phyloP scores from a whole-genome alignment of 495 filamentous ascomycete species.

The Podospora didyma region DNA sequence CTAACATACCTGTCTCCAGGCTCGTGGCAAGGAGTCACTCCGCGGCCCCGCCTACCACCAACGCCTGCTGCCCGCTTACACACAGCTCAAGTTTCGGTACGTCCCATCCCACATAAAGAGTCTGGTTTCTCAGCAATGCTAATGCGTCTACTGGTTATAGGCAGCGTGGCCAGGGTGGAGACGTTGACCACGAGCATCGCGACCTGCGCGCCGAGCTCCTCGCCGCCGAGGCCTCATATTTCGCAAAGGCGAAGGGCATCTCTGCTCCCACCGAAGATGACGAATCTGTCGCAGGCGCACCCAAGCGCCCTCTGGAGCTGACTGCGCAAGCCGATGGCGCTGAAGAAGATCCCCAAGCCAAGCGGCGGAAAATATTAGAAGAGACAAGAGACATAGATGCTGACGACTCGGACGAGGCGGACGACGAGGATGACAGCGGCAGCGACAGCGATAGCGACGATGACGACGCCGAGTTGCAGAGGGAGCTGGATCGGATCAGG shows the following conservation, averaged over 20 bases:
- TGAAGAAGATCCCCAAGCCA: conserved; percentile 75
- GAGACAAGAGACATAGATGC: conserved; percentile 88
- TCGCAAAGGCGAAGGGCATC: conserved; percentile 73
- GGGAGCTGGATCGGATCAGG: conserved; percentile 93
- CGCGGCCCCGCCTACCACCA: conserved; percentile 95
- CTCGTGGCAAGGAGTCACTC: conserved; percentile 90
- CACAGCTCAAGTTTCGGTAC: conserved; percentile 80
- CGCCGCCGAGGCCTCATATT: conserved; percentile 81
- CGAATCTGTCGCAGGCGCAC: conserved; percentile 27
- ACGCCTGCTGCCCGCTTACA: conserved; percentile 89
- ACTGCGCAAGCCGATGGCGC: conserved; percentile 30
- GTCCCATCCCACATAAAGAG: not conserved
- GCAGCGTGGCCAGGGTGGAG: conserved; percentile 85
- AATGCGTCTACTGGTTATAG: conserved; percentile 29
- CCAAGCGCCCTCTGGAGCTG: conserved; percentile 66
- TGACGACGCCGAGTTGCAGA: conserved; percentile 82
- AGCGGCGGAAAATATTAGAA: conserved; percentile 81
- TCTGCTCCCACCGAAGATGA: conserved; percentile 29
- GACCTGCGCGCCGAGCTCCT: conserved; percentile 91
- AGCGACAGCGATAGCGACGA: conserved; percentile 72
- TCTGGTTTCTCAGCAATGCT: not conserved
- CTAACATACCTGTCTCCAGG: conserved; percentile 49
- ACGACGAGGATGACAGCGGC: conserved; percentile 54
- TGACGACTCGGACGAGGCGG: conserved; percentile 67
- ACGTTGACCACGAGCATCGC: conserved; percentile 65